Base-by-base conservation (phyloP, 352 stramenopile genomes). In the Globisporangium uncinulatum region DNA sequence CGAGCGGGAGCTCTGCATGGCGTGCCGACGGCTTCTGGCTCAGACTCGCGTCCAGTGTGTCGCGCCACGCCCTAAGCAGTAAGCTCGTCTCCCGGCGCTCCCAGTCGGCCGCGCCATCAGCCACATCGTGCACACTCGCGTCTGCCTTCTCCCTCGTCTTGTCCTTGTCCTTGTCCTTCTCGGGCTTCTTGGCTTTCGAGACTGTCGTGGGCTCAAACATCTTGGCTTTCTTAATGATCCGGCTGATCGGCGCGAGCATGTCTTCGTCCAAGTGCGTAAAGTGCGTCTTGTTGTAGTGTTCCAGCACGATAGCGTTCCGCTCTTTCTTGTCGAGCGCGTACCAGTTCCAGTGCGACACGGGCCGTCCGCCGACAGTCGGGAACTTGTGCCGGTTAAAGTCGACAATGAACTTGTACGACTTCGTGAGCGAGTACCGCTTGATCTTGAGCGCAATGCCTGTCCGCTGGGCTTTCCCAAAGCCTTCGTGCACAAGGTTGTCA, bases 201-300 rank as follows among this genome's bases (percentile, higher is more conserved):
- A 14, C 24, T 11, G 46, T 49, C 21, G 37, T 24, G 9, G 56
- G 48, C 48, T 61, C 56, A 13, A 55, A 51, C 4, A 55, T 19
- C 36, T 48, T 48, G 19, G 56, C 37, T 31, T 61, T 61, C 48
- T 61, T n/a, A 4, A 61, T 34, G 29, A 61, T 61, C 11, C 36
- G 24, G 13, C n/a, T 14, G 37, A 61, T 54, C 24, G 48, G 37
- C 1, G 56, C 34, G 10, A 61, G 29, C 56, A 61, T 55, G 47
- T 61, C 56, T n/a, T 61, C 56, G 24, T 61, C 56, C 17, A 61
- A 31, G 39, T 54, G 39, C 48, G 56, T 50, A 41, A 61, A 61
- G 39, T 61, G 56, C 15, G 46, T 61, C 31, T 61, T 61, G 36
- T 61, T 61, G 47, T 61, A 61, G 48, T 61, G 56, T 47, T 61